phyloP scores from a whole-genome alignment of 1,284 basidiomycete genomes.

The Athelia sp. region DNA sequence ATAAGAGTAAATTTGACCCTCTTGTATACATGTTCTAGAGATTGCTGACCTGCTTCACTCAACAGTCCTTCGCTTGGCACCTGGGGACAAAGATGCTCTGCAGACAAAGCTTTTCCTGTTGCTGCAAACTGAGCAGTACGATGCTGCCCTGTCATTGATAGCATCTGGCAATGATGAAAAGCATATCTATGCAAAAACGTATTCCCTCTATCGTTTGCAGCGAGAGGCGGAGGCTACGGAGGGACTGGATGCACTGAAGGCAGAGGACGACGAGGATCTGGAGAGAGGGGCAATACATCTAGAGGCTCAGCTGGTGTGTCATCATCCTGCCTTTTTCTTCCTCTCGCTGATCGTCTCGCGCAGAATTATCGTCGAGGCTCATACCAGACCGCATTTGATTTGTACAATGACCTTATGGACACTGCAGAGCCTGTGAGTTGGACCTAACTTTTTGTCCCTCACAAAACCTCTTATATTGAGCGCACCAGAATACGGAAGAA shows the following conservation, averaged over 20 bases:
- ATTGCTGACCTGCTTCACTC: conserved; percentile 1
- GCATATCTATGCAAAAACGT: conserved; percentile 69
- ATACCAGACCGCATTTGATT: conserved; percentile 65
- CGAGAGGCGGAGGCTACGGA: conserved; percentile 61
- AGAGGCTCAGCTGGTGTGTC: conserved; percentile 74
- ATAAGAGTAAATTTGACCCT: conserved; percentile 58
- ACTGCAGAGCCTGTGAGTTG: conserved; percentile 62
- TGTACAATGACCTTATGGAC: conserved; percentile 78
- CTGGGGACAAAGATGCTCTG: conserved; percentile 65
- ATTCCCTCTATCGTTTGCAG: conserved; percentile 78
- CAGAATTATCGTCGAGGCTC: conserved; percentile 76
- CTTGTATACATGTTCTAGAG: no score
- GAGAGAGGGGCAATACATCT: conserved; percentile 71
- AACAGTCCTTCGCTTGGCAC: conserved; percentile 65
- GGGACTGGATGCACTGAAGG: conserved; percentile 41
- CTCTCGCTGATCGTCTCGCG: conserved; percentile 4
- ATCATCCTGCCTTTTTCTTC: neutral
- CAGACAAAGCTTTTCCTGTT: conserved; percentile 81
- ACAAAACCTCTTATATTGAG: conserved; percentile 1
- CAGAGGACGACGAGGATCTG: conserved; percentile 32
- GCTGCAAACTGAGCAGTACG: conserved; percentile 79
- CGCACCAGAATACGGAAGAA: conserved; percentile 71
- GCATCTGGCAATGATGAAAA: conserved; percentile 23
- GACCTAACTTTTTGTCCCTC: conserved; percentile 4
- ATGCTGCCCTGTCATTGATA: conserved; percentile 50